These are phyloP conservation scores for Dryas alaskensis DNA, from an alignment of 306 rosid species.

Conservation along the genomic window DNA sequence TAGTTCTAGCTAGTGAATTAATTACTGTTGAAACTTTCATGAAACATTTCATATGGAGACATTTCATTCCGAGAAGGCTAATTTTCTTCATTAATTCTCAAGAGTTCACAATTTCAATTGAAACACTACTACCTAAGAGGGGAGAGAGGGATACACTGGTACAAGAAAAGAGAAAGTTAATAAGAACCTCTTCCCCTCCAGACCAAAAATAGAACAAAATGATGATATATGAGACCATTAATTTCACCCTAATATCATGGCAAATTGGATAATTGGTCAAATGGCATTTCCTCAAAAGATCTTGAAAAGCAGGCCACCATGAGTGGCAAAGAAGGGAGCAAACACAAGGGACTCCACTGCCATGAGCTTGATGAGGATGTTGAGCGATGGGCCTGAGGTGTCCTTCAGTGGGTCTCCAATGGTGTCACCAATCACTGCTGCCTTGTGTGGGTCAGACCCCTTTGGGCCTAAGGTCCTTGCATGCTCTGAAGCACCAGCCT, in stretches of 20 bases:
- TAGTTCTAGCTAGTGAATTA: too few relatives aligned
- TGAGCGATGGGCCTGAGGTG: conserved; percentile 75
- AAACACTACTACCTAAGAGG: conserved; percentile 24
- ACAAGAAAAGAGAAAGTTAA: conserved; percentile 26
- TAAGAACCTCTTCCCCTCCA: conserved; percentile 21
- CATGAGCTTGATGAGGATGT: conserved; percentile 78
- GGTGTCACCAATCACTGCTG: conserved; percentile 75
- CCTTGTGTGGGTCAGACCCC: conserved; percentile 72
- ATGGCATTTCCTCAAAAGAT: conserved; percentile 33
- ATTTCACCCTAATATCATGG: background rate
- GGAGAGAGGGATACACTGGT: conserved; percentile 19
- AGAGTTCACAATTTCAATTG: conserved; percentile 19
- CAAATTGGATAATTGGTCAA: background rate
- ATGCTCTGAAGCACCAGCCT: conserved; percentile 74
- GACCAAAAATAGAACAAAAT: conserved; percentile 28
- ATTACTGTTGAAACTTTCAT: background rate
- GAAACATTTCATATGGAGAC: background rate
- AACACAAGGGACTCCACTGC: conserved; percentile 65
- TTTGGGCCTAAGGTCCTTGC: conserved; percentile 68
- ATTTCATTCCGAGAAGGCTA: conserved; percentile 13
- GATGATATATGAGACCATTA: background rate
- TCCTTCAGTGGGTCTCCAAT: conserved; percentile 75
- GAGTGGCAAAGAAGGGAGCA: conserved; percentile 71
- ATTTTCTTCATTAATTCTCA: conserved; percentile 31
- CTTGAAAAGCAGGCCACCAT: conserved; percentile 70